phyloP scores from a whole-genome alignment of 495 filamentous ascomycete species.

The Hyaloscypha variabilis region DNA sequence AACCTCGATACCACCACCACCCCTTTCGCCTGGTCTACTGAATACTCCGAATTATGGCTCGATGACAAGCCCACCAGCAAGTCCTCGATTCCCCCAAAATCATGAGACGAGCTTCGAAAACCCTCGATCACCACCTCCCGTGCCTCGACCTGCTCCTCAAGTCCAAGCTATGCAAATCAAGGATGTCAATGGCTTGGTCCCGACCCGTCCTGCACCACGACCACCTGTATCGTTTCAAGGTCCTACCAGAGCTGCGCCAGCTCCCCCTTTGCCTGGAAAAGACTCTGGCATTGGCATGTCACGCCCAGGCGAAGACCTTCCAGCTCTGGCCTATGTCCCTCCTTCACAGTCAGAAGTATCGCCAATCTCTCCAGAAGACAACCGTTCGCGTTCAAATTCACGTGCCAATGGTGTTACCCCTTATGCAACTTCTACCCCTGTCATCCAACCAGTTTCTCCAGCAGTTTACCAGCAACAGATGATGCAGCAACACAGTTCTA shows the following conservation, averaged over 20 bases:
- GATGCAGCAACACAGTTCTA: slow-evolving; percentile 75
- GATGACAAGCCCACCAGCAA: slow-evolving; percentile 80
- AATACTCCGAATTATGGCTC: slow-evolving; percentile 47
- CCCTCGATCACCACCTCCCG: slow-evolving; percentile 87
- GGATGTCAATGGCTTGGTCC: slow-evolving; percentile 58
- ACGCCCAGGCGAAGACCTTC: slow-evolving; percentile 53
- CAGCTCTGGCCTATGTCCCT: slow-evolving; percentile 45
- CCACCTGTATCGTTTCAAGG: slow-evolving; percentile 47
- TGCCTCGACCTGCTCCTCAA: slow-evolving; percentile 61
- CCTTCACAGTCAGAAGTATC: slow-evolving; percentile 43
- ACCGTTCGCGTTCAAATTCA: slow-evolving; percentile 54
- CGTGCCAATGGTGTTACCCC: slow-evolving; percentile 51
- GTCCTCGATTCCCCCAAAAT: slow-evolving; percentile 89
- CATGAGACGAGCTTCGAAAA: slow-evolving; percentile 96
- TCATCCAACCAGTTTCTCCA: slow-evolving; percentile 36
- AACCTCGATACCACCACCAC: slow-evolving; percentile 43
- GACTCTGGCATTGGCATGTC: slow-evolving; percentile 57
- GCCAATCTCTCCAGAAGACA: slow-evolving; percentile 56
- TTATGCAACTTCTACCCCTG: slow-evolving; percentile 38
- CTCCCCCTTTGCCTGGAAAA: slow-evolving; percentile 46
- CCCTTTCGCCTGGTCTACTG: slow-evolving; percentile 40
- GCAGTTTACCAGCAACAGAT: slow-evolving; percentile 69
- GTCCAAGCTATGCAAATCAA: slow-evolving; percentile 35
- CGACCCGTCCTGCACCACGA: slow-evolving; percentile 67
- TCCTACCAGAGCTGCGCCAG: slow-evolving; percentile 45